Base-by-base conservation (phyloP, 345 rosid species). In the Arabis alpina region DNA sequence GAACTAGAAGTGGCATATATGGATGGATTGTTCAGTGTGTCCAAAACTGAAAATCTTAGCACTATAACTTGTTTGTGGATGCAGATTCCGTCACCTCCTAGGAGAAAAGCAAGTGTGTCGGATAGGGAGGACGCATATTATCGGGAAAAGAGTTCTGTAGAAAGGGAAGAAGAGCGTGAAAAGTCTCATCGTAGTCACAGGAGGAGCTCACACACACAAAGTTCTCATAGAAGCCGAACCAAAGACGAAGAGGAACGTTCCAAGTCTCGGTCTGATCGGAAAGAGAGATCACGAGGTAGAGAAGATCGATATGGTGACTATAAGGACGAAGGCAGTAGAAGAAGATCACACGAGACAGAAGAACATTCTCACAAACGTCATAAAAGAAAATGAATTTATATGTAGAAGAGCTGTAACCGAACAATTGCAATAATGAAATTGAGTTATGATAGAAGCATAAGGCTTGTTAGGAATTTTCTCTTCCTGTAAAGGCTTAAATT, bases 11-110 rank as follows among this genome's bases (percentile, higher is more conserved):
- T 19, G 23, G 6, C 4, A 37, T 40, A 54, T 34, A 36, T 44
- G 36, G 45, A 54, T 36, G 30, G 14, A 12, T 23, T 62, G 6
- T 45, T 45, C 2, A 30, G 5, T 64, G 70, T 49, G 45, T 16
- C 0, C 3, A 8, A 47, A 34, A 49, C 61, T 32, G 15, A 51
- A 70, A 64, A 43, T 12, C 59, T 61, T 10, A 7, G 34, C 36
- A 64, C 56, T 42, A 23, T 28, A 52, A n/a, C 36, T 30, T 42
- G 16, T 8, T 57, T 42, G 39, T 61, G 49, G 25, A 83, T 75
- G 45, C 71, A 93, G 96, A 87, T 86, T 55, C 99, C 99, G 2
- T 88, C 96, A 52, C 97, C 91, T 5, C 99, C 96, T 9, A 79
- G 86, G 85, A 87, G 85, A 80, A 84, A 65, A 70, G 66, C 54